Evolutionary conservation across 1,284 basidiomycete species (phyloP).

Genomic region (Ceraceosorus guamensis): DNA sequence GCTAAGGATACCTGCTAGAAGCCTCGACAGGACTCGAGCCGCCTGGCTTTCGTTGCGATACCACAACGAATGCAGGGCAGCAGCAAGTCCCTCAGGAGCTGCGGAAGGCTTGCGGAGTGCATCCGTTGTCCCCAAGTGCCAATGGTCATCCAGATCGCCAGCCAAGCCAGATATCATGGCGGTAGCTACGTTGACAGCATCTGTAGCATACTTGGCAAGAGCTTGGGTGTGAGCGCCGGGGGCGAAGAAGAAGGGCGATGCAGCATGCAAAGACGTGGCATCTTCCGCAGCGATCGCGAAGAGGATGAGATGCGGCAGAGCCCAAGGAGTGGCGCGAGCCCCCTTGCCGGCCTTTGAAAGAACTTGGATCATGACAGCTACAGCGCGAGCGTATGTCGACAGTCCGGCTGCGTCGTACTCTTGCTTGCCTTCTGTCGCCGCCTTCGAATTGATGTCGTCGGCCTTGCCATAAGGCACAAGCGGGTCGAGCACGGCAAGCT

Average conservation of each 20-base stretch:
- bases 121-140: conserved; percentile 16
- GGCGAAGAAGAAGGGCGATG: not conserved
- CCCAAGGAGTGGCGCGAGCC: conserved; percentile 60
- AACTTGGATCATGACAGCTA: conserved; percentile 59
- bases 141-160: conserved; percentile 15
- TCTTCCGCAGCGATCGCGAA: conserved; percentile 49
- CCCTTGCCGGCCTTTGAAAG: conserved; percentile 60
- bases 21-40: conserved; percentile 28
- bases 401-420: conserved; percentile 56
- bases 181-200: conserved; percentile 20
- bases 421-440: conserved; percentile 5
- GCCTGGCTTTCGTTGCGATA: not conserved
- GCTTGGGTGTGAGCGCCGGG: not conserved
- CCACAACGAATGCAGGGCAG: not conserved
- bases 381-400: conserved; percentile 61
- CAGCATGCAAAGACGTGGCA: conserved; percentile 51
- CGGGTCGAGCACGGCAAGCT: conserved; percentile 31
- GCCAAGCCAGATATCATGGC: conserved; percentile 19
- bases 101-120: not conserved
- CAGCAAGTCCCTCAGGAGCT: not conserved
- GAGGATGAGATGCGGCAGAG: conserved; percentile 48
- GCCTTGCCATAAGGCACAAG: conserved; percentile 52
- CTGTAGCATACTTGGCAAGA: conserved; percentile 11
- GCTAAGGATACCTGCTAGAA: conserved; percentile 33
- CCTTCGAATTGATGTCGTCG: conserved; percentile 15